A percentile compares a stretch with the other conserved stretches of the same genome.
phyloP scores from a whole-genome alignment of 805 yeast species.

The Grigorovia humatica region DNA sequence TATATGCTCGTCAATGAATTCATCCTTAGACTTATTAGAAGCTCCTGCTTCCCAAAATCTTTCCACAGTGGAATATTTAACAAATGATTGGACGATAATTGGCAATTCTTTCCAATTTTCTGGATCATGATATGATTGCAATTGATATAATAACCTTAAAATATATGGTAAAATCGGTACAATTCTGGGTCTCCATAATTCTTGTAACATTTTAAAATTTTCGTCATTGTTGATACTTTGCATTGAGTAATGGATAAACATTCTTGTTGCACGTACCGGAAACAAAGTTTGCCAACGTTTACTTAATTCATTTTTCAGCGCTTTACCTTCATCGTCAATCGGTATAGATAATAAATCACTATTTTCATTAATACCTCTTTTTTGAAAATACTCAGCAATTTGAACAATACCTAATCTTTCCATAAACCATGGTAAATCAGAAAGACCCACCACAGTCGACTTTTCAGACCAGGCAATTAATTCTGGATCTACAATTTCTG shows the following conservation, averaged over 20 bases:
- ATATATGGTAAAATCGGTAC: conserved; percentile 88
- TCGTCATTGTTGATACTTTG: conserved; percentile 76
- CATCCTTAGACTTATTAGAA: conserved; percentile 85
- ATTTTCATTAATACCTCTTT: conserved; percentile 65
- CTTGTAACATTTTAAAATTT: conserved; percentile 55
- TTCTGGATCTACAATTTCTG: conserved; percentile 88
- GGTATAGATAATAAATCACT: conserved; percentile 66
- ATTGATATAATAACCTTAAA: conserved; percentile 74
- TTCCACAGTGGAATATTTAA: conserved; percentile 80
- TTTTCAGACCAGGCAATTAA: conserved; percentile 88
- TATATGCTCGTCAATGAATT: conserved; percentile 86
- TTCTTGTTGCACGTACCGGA: conserved; percentile 91
- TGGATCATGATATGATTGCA: conserved; percentile 91
- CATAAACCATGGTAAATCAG: conserved; percentile 96
- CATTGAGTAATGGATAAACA: conserved; percentile 89
- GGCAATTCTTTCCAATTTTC: conserved; percentile 85
- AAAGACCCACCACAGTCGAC: conserved; percentile 76
- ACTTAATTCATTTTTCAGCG: conserved; percentile 64
- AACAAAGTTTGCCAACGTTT: conserved; percentile 90
- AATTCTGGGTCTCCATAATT: conserved; percentile 87
- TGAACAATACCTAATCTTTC: conserved; percentile 90
- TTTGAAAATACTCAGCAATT: conserved; percentile 83
- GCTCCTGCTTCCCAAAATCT: conserved; percentile 99
- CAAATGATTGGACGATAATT: conserved; percentile 81
- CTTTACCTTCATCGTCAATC: conserved; percentile 84